Base-by-base conservation (phyloP, 108 stramenopile species). In the Nannochloropsis gaditana region DNA sequence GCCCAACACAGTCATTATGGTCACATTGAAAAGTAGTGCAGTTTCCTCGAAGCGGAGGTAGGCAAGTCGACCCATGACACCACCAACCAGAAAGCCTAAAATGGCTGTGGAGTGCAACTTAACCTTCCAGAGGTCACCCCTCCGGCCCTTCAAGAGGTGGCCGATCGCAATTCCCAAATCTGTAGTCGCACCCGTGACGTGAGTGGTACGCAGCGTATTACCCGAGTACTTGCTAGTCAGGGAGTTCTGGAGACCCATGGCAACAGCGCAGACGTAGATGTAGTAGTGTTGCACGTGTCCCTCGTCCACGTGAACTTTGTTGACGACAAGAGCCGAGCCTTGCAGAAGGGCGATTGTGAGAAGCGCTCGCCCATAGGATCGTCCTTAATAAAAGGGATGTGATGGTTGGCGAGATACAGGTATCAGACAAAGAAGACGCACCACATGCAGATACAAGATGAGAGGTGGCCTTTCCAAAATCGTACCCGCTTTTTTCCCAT, bases 241-340 rank as follows among this genome's bases (percentile, higher is more conserved):
- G 15, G 82, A 43, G 21, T 82, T 82, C 21, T 82, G 82, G 19
- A 82, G 43, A 3, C 82, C 82, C 59, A 73, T 73, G 19, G 59
- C 59, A 82, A 82, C 82, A n/a, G 82, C 82, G 43, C 44, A 43
- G 21, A 82, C 43, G 21, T 82, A 82, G 8, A 73, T 73, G 59
- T 73, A 73, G 59, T 73, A 73, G 59, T 73, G 59, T n/a, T 73
- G 59, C n/a, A 6, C 59, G 31, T 31, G 31, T 31, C 31, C 31
- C 31, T 31, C 31, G 31, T 31, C 31, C 15, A 15, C 59, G 59
- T 73, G 59, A n/a, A 73, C 59, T 2, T 73, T 4, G 59, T 73
- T 73, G 59, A 73, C 59, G 3, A 8, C 6, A 15, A 73, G 59
- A 73, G 59, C 59, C 15, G 59, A 73, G n/a, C 15, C 59, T 4